phyloP scores from a whole-genome alignment of 306 rosid species.

The Lathyrus aphaca region DNA sequence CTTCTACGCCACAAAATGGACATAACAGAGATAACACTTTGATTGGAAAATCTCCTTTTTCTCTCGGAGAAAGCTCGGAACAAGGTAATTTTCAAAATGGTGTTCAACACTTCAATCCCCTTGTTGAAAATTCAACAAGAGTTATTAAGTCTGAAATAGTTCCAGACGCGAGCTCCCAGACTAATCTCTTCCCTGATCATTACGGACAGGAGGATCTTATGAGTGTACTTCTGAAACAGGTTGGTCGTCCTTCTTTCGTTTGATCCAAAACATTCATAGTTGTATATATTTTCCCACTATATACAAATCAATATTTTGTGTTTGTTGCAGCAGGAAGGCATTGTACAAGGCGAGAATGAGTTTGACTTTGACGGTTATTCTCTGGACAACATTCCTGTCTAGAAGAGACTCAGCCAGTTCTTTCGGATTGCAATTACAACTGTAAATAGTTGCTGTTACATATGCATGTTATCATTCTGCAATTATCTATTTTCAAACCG shows the following conservation, averaged over 20 bases:
- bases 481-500: slow-evolving; percentile 41
- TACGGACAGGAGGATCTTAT: slow-evolving; percentile 91
- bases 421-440: slow-evolving; percentile 53
- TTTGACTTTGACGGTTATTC: slow-evolving; percentile 86
- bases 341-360: slow-evolving; percentile 67
- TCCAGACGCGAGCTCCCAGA: slow-evolving; percentile 59
- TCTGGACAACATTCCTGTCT: slow-evolving; percentile 81
- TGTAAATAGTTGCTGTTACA: slow-evolving; percentile 68
- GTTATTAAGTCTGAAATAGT: slow-evolving; percentile 72
- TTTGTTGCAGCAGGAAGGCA: slow-evolving; percentile 77
- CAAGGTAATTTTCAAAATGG: slow-evolving; percentile 57
- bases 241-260: slow-evolving; percentile 42
- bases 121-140: slow-evolving; percentile 56
- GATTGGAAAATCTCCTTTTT: slow-evolving; percentile 57
- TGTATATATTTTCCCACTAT: slow-evolving; percentile 9
- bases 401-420: slow-evolving; percentile 44
- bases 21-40: slow-evolving; percentile 50
- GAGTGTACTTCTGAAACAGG: slow-evolving; percentile 96
- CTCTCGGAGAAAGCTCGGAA: slow-evolving; percentile 52
- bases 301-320: slow-evolving; percentile 13
- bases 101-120: slow-evolving; percentile 54
- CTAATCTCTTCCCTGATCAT: slow-evolving; percentile 64
- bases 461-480: slow-evolving; percentile 51
- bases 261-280: slow-evolving; percentile 6
- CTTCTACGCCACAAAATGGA: slow-evolving; percentile 59